A percentile compares a stretch with the other conserved stretches of the same genome.
Evolutionary conservation across 2,329 filamentous ascomycete species (phyloP).

Genomic region (Ophiostoma fasciatum): DNA sequence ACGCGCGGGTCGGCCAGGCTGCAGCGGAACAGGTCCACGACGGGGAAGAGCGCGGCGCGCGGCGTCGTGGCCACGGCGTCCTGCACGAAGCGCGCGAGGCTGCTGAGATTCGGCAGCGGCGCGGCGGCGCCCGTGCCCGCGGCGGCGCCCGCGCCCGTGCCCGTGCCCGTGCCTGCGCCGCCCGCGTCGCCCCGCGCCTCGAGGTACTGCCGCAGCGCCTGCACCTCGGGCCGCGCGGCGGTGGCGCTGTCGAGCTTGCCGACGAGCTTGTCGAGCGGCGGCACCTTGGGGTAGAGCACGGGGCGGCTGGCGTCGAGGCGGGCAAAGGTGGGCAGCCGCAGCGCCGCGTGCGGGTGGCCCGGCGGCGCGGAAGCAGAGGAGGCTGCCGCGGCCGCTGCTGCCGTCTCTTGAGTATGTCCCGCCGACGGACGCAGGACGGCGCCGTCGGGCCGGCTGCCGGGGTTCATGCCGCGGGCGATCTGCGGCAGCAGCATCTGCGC

Average conservation of each 20-base stretch:
- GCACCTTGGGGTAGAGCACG: slow-evolving; percentile 61
- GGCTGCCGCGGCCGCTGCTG: background rate
- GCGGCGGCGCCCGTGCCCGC: slow-evolving; percentile 40
- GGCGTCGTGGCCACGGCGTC: slow-evolving; percentile 41
- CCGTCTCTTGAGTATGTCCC: slow-evolving; percentile 22
- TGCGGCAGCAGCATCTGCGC: slow-evolving; percentile 75
- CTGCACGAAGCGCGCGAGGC: slow-evolving; percentile 48
- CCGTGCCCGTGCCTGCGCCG: too few species aligned
- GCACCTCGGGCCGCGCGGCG: slow-evolving; percentile 40
- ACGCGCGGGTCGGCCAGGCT: slow-evolving; percentile 64
- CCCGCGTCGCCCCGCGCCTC: too few species aligned
- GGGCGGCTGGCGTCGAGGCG: slow-evolving; percentile 29
- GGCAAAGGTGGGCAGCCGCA: slow-evolving; percentile 57
- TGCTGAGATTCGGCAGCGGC: slow-evolving; percentile 53
- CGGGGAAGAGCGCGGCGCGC: slow-evolving; percentile 54
- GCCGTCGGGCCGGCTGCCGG: slow-evolving; percentile 31
- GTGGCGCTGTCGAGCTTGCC: slow-evolving; percentile 51
- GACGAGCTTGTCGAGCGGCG: slow-evolving; percentile 68
- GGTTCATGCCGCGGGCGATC: slow-evolving; percentile 34
- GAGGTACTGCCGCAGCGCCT: slow-evolving; percentile 56
- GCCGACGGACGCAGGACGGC: slow-evolving; percentile 39
- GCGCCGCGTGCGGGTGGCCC: slow-evolving; percentile 56
- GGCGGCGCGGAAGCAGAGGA: slow-evolving; percentile 57
- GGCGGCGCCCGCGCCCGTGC: too few species aligned
- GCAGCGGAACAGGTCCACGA: slow-evolving; percentile 73